Conservation (phyloP, 495 filamentous ascomycete species). For the Podospora pseudoanserina region DNA sequence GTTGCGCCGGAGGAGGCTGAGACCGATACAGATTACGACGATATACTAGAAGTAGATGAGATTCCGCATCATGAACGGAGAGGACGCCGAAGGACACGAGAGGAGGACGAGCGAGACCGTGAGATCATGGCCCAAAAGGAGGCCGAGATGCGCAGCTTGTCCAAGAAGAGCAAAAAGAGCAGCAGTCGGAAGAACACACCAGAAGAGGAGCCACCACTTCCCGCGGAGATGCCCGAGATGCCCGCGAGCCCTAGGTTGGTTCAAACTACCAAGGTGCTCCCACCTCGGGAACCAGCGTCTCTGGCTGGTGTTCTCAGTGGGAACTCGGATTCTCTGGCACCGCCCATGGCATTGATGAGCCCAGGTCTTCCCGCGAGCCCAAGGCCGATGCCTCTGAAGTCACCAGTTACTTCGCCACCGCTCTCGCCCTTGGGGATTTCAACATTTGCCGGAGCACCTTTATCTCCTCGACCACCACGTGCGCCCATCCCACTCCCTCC, state of each 20-base stretch:
- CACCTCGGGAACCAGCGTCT: slow-evolving; percentile 33
- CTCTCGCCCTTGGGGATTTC: slow-evolving; percentile 57
- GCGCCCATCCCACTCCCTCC: slow-evolving; percentile 63
- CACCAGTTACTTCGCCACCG: slow-evolving; percentile 67
- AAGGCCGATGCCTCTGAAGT: slow-evolving; percentile 70
- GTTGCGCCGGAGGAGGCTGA: slow-evolving; percentile 54
- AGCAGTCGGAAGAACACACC: slow-evolving; percentile 43
- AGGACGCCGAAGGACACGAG: slow-evolving; percentile 80
- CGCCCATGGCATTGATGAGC: slow-evolving; percentile 62
- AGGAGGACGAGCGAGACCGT: slow-evolving; percentile 80
- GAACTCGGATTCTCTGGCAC: slow-evolving; percentile 26
- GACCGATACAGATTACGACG: slow-evolving; percentile 82
- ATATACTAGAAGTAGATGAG: slow-evolving; percentile 65
- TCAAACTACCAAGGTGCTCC: slow-evolving; percentile 28
- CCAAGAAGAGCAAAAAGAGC: slow-evolving; percentile 60
- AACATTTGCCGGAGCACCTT: slow-evolving; percentile 55
- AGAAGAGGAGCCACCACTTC: slow-evolving; percentile 19
- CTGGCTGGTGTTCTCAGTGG: slow-evolving; percentile 50
- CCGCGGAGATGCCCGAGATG: slow-evolving; percentile 17
- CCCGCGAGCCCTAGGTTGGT: slow-evolving; percentile 34
- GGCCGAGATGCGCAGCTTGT: slow-evolving; percentile 59
- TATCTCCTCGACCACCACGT: slow-evolving; percentile 68
- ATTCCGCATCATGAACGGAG: slow-evolving; percentile 53
- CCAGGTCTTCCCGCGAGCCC: slow-evolving; percentile 88
- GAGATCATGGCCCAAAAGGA: slow-evolving; percentile 63